Percentiles rank a stretch among this genome's conserved stretches.
Evolutionary conservation across 208 protist species (phyloP).

Genomic region (Leishmania tropica): DNA sequence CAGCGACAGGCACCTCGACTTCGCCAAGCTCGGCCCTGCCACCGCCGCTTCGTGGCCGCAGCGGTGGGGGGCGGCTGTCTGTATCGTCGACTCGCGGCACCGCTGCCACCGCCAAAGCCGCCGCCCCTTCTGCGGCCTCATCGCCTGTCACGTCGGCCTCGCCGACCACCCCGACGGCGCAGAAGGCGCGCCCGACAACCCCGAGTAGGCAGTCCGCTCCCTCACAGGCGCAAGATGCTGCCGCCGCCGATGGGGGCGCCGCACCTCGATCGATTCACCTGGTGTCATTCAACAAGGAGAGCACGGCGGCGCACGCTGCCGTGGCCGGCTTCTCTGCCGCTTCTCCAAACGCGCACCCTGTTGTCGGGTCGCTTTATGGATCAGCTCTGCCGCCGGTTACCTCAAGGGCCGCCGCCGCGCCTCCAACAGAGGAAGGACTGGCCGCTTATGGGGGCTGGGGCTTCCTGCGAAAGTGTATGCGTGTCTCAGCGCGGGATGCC

Average conservation of each 20-base stretch:
- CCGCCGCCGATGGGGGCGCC: neutral
- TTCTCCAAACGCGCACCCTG: neutral
- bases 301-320: too few relatives aligned
- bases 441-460: conserved; percentile 15
- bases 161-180: neutral
- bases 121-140: neutral
- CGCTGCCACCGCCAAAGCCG: neutral
- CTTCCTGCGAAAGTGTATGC: conserved; percentile 14
- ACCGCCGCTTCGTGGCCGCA: neutral
- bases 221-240: neutral
- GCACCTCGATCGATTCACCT: neutral
- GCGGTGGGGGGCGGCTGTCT: neutral
- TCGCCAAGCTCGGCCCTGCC: neutral
- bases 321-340: neutral
- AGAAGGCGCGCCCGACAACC: neutral
- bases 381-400: neutral
- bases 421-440: neutral
- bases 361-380: neutral
- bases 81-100: neutral
- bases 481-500: neutral
- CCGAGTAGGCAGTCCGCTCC: neutral
- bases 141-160: neutral
- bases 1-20: neutral
- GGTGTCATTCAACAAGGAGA: neutral
- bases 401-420: neutral